These are phyloP conservation scores for Candida khao-thaluensis DNA, from an alignment of 805 yeast species.

Conservation along the genomic window DNA sequence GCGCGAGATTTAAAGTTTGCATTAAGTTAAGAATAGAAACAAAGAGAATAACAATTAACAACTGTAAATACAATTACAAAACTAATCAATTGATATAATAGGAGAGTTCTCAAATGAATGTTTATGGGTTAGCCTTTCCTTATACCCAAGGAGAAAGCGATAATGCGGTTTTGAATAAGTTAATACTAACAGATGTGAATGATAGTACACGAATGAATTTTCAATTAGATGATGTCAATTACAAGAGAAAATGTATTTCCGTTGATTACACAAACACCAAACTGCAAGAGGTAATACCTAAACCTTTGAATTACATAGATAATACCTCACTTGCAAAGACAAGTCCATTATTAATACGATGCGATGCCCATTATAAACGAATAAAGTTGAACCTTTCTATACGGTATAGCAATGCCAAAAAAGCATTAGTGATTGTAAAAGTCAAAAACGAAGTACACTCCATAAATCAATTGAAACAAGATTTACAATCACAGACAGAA, in stretches of 20 bases:
- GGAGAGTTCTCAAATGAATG: too few relatives aligned
- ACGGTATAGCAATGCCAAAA: constrained; percentile 13
- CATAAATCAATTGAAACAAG: constrained; percentile 12
- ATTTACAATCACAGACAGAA: constrained; percentile 8
- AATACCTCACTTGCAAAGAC: constrained; percentile 14
- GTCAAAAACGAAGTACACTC: constrained; percentile 19
- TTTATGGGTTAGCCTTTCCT: constrained; percentile 23
- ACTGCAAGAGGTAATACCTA: constrained; percentile 14
- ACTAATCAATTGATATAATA: too few relatives aligned
- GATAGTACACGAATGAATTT: constrained; percentile 25
- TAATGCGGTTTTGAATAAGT: constrained; percentile 20
- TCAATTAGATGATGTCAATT: constrained; percentile 17
- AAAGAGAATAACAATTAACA: too few relatives aligned
- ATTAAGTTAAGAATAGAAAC: too few relatives aligned
- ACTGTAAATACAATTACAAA: too few relatives aligned
- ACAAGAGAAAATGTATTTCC: constrained; percentile 19
- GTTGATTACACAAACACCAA: constrained; percentile 19
- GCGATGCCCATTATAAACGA: constrained; percentile 22
- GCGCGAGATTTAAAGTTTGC: neutral
- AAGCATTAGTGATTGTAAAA: constrained; percentile 34
- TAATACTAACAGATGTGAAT: constrained; percentile 26
- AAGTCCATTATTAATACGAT: constrained; percentile 32
- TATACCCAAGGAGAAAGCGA: constrained; percentile 18
- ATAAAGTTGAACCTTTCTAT: constrained; percentile 31
- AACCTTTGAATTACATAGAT: constrained; percentile 26